Evolutionary conservation across 345 rosid genomes (phyloP).

Genomic region (Cardamine resedifolia): DNA sequence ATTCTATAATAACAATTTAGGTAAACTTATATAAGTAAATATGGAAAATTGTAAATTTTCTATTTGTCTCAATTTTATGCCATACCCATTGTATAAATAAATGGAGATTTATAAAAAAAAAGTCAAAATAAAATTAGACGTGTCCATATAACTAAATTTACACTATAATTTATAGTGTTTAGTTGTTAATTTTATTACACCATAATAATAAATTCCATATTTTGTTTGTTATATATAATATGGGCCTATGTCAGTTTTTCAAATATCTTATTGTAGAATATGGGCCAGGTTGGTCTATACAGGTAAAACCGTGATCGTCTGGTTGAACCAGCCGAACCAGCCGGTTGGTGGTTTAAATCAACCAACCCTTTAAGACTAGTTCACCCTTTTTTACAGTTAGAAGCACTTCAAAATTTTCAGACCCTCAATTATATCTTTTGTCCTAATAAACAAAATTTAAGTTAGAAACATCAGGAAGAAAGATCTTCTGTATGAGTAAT

Average conservation of each 20-base stretch:
- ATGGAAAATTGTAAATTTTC: neutral
- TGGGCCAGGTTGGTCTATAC: neutral
- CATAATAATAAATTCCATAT: neutral
- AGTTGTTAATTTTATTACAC: neutral
- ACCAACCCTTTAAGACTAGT: neutral
- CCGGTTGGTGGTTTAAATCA: neutral
- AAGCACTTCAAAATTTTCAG: neutral
- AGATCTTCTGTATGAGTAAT: too few species aligned
- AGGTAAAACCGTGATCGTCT: conserved; percentile 2
- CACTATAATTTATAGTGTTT: neutral
- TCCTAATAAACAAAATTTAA: neutral
- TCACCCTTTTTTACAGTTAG: neutral
- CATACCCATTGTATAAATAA: too few species aligned
- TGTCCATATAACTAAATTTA: neutral
- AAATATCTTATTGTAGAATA: neutral
- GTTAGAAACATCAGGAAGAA: neutral
- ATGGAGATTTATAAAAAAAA: neutral
- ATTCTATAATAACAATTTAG: too few species aligned
- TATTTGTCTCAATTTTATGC: neutral
- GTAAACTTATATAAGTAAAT: too few species aligned
- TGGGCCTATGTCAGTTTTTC: neutral
- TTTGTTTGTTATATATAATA: neutral
- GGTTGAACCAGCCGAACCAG: neutral
- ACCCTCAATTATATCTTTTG: neutral
- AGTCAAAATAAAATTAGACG: neutral